A percentile compares a stretch with the other conserved stretches of the same genome.
Conservation (phyloP, 768 basidiomycete species). For the Lanmaoa pseudosensibilis region DNA sequence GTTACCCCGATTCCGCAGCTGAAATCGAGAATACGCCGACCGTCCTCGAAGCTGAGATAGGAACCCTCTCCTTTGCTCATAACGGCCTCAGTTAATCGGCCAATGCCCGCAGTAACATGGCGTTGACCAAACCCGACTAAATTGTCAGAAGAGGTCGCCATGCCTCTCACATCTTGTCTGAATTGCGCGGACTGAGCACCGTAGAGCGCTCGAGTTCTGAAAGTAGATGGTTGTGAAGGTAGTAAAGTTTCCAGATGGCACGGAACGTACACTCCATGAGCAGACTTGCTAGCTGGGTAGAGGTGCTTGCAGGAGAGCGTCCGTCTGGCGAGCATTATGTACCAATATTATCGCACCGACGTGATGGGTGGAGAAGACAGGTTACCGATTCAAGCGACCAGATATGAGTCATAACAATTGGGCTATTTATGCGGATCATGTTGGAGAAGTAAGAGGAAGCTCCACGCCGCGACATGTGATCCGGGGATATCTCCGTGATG, state of each 20-base stretch:
- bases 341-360: not conserved
- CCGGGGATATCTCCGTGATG: too few relatives aligned
- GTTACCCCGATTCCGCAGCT: slow-evolving; percentile 89
- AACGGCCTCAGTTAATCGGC: slow-evolving; percentile 48
- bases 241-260: not conserved
- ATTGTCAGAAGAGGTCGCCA: slow-evolving; percentile 24
- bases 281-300: not conserved
- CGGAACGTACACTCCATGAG: slow-evolving; percentile 15
- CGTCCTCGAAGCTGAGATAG: slow-evolving; percentile 71
- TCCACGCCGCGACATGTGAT: too few relatives aligned
- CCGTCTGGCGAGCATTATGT: slow-evolving; percentile 16
- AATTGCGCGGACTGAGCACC: not conserved
- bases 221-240: not conserved
- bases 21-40: slow-evolving; percentile 77
- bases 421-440: not conserved
- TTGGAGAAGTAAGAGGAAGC: not conserved
- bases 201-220: slow-evolving; percentile 1
- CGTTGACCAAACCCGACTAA: slow-evolving; percentile 40
- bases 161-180: slow-evolving; percentile 10
- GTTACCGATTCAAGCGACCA: not conserved
- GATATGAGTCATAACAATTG: not conserved
- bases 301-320: not conserved
- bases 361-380: not conserved
- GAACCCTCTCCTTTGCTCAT: slow-evolving; percentile 71
- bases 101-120: slow-evolving; percentile 48